Base-by-base conservation (phyloP, 2,329 filamentous ascomycete genomes). In the Endothia cerciana region DNA sequence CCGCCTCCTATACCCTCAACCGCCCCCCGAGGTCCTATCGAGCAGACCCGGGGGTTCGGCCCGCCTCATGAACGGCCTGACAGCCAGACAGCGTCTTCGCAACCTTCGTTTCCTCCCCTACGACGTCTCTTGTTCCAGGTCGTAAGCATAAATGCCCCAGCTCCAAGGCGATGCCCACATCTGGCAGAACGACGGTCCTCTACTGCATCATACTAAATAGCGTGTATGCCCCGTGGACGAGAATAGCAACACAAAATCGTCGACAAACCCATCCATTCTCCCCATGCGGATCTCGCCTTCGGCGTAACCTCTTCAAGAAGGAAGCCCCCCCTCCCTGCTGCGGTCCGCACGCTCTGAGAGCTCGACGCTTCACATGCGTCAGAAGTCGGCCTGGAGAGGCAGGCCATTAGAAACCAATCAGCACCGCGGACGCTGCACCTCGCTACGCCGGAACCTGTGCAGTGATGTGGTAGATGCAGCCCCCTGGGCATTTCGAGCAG, bases 341-440 rank as follows among this genome's bases (percentile, higher is more conserved):
- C 11, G 17, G 28, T 30, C 53, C 7, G 33, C 6, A 30, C 55
- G n/a, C n/a, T 5, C 7, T 15, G 13, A 15, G 7, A 41, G 36
- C 55, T 59, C 57, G 40, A 59, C 25, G 33, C 40, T 68, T 63
- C 60, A 68, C 63, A 61, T 65, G 66, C 55, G 55, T 63, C 55
- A 53, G 65, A 15, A 36, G 28, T n/a, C n/a, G 30, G 22, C 30
- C 11, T 38, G 53, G 19, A 58, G 5, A 41, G 22, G 15, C 55
- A 25, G 36, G 33, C 22, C n/a, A 10, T 1, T 11, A 25, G 19
- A 6, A n/a, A 5, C 65, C 62, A 65, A 65, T 65, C 22, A 51
- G 30, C 33, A 36, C 62, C 19, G 55, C 59, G 51, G 36, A 22
- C 33, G 43, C 36, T 58, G 36, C 60, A 51, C 58, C 30, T 63